Evolutionary conservation across 768 basidiomycete species (phyloP), one percentile per base, ranked within the genome.

Genomic region (Zangia roseola): DNA sequence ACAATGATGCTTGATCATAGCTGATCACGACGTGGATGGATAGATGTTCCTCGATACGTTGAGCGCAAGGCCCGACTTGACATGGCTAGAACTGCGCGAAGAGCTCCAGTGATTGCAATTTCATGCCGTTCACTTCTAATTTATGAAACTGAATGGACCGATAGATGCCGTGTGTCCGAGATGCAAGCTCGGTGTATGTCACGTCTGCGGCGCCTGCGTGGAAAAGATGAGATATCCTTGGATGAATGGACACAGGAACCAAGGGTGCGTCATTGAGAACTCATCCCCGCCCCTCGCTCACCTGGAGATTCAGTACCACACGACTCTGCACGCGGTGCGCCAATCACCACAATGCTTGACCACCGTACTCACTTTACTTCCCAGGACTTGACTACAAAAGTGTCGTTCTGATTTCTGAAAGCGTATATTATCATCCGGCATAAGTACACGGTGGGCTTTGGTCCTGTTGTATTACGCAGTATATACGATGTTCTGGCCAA

Each of bases 281-380:
- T 14, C 19, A 16, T 3, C 28, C 17, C n/a, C 16, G 24, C 20
- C n/a, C 14, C 20, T 38, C 36, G 16, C 23, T 52, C 5, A 31
- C 17, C n/a, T 35, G 17, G n/a, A 25, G 4, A 33, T 9, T 21
- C 23, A 45, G 37, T 46, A 31, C 20, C 37, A 43, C 14, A 50
- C 53, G n/a, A 53, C 33, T 35, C 26, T 31, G 38, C 19, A 49
- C 33, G 12, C 26, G 47, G 43, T 45, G 37, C 25, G 44, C 31
- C 7, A n/a, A 24, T 26, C 39, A 16, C 10, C 8, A n/a, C n/a
- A 5, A 10, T 31, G 13, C 14, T 30, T 14, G 30, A 13, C 12
- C 28, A 14, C 8, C 6, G n/a, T 7, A 12, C 13, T 43, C 17
- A 17, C 7, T 23, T 7, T 20, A 31, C 44, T 23, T 5, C 28